A percentile compares a stretch with the other conserved stretches of the same genome.
Conservation (phyloP, 2,329 filamentous ascomycete species). For the Didymellaceae sp. region DNA sequence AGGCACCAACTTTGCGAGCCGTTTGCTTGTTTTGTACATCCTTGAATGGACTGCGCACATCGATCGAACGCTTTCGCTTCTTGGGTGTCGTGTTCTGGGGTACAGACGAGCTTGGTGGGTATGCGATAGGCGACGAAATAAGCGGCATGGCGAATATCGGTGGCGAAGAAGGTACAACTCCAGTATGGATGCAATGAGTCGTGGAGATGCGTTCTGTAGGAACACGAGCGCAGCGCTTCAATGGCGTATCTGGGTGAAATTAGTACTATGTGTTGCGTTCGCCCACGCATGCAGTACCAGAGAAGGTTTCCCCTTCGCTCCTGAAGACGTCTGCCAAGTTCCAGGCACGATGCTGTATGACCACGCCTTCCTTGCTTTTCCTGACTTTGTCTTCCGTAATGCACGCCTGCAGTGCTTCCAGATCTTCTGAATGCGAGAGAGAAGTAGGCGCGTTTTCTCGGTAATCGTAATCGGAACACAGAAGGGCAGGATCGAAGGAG, state of each 20-base stretch:
- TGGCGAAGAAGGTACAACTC: conserved; percentile 49
- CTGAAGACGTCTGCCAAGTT: conserved; percentile 55
- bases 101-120: conserved; percentile 59
- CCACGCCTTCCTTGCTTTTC: conserved; percentile 54
- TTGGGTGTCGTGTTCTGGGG: conserved; percentile 44
- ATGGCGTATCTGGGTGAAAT: conserved; percentile 42
- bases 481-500: conserved; percentile 59
- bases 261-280: conserved; percentile 22
- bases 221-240: conserved; percentile 28
- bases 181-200: conserved; percentile 20
- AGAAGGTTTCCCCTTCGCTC: conserved; percentile 55
- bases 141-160: conserved; percentile 66
- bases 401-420: conserved; percentile 54
- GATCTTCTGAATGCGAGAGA: conserved; percentile 54
- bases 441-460: conserved; percentile 28
- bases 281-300: conserved; percentile 36
- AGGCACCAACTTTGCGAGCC: conserved; percentile 44
- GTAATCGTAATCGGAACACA: conserved; percentile 53
- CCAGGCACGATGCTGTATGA: conserved; percentile 61
- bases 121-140: conserved; percentile 65
- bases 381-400: conserved; percentile 50
- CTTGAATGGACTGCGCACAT: conserved; percentile 40
- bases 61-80: conserved; percentile 47
- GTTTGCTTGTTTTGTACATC: conserved; percentile 43
- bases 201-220: conserved; percentile 17